phyloP scores from a whole-genome alignment of 495 filamentous ascomycete genomes.

The Aspergillus conjunctus region DNA sequence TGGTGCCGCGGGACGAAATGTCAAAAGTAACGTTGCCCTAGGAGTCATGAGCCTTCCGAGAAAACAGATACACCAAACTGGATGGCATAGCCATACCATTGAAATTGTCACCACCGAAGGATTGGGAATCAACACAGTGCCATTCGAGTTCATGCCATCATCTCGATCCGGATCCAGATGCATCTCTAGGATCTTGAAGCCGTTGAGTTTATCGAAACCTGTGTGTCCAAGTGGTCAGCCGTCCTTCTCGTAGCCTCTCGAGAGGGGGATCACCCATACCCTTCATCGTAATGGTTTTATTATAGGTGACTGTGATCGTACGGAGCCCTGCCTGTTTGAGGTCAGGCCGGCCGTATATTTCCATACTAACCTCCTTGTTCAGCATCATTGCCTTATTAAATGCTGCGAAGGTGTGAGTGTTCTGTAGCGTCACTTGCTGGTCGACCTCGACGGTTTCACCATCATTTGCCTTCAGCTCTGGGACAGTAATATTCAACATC shows the following conservation, averaged over 20 bases:
- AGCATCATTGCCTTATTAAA: background rate
- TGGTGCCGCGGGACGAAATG: background rate
- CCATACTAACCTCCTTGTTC: constrained; percentile 1
- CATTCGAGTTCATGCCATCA: constrained; percentile 1
- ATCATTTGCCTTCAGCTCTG: background rate
- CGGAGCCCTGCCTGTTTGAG: constrained; percentile 2
- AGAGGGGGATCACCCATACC: background rate
- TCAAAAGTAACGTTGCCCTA: background rate
- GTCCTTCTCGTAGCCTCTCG: background rate
- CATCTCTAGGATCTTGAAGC: constrained; percentile 3
- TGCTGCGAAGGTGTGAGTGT: background rate
- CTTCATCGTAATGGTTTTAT: constrained; percentile 5
- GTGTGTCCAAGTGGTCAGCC: background rate
- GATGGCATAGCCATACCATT: background rate
- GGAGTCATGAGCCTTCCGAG: background rate
- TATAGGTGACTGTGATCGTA: constrained; percentile 5
- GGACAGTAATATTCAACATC: background rate
- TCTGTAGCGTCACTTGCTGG: background rate
- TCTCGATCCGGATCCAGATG: constrained; percentile 2
- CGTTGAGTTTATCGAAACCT: background rate
- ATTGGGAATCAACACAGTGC: background rate
- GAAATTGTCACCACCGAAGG: background rate
- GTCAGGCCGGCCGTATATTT: constrained; percentile 1
- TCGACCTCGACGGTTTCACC: background rate
- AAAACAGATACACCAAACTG: background rate